Base-by-base conservation (phyloP, 2,329 filamentous ascomycete genomes). In the Remersonia thermophila region DNA sequence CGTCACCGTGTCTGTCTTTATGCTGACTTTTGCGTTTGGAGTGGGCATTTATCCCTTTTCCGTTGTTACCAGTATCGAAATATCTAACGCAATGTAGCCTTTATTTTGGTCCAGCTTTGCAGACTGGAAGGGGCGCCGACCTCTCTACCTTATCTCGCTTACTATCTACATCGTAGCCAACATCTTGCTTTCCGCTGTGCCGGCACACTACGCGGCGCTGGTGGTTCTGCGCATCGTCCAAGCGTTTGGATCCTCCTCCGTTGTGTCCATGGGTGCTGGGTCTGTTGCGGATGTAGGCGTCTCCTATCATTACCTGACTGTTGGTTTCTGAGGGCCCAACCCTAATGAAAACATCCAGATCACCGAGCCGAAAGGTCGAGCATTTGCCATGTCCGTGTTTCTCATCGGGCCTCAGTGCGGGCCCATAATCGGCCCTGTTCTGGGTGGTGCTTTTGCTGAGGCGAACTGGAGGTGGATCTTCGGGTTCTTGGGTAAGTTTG, bases 401-500 rank as follows among this genome's bases (percentile, higher is more conserved):
- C 34, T 43, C 9, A 27, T 32, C 14, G 41, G 38, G 1, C 41
- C 41, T 11, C 41, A 43, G 15, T 43, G 41, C 14, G 41, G 41
- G 7, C 41, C 41, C 15, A 18, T 43, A 7, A 28, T 41, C 14
- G 38, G 38, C 7, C 41, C 41, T 4, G 33, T 43, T 2, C n/a
- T 43, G 8, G 41, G 41, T 10, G 41, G 41, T 25, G 41, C 36
- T 7, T 34, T 43, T 3, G 38, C 38, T 12, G 41, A 41, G 23
- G 41, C 32, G 3, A 27, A 38, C n/a, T 43, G 38, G 41, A 33
- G 41, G 10, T 43, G 41, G 41, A 43, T 43, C 8, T 43, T 43
- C 10, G 41, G 38, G 1, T 43, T 43, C n/a, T 36, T 43, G 1
- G 40, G 40, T 42, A 31, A 12, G 36, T 23, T 15, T 17, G 10